A percentile compares a stretch with the other conserved stretches of the same genome.
phyloP scores from a whole-genome alignment of 2,329 filamentous ascomycete species.

The Arachnopeziza araneosa region DNA sequence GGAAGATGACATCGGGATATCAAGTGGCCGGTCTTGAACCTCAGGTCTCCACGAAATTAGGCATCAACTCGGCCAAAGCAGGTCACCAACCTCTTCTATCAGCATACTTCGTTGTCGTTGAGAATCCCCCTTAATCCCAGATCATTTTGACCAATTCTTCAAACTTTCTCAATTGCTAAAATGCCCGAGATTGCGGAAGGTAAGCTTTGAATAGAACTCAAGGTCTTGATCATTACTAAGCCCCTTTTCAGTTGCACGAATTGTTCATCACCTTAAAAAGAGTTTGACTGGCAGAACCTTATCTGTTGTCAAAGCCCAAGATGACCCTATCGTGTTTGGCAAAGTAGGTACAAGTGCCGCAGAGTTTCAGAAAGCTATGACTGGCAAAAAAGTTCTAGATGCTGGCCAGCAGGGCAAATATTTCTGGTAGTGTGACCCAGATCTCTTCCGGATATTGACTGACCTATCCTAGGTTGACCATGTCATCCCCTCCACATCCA shows the following conservation, averaged over 20 bases:
- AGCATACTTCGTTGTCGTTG: not conserved
- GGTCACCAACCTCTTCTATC: not conserved
- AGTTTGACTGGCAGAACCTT: slow-evolving; percentile 83
- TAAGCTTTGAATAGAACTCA: slow-evolving; percentile 20
- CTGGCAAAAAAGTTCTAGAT: slow-evolving; percentile 63
- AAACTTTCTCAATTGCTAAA: not conserved
- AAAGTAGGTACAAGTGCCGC: slow-evolving; percentile 78
- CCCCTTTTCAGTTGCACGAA: slow-evolving; percentile 59
- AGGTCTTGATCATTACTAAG: not conserved
- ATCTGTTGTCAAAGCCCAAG: slow-evolving; percentile 59
- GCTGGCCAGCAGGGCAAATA: slow-evolving; percentile 93
- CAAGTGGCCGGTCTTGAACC: not conserved
- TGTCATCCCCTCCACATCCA: slow-evolving; percentile 72
- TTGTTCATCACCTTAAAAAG: slow-evolving; percentile 78
- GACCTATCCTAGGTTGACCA: slow-evolving; percentile 50
- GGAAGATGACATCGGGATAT: not conserved
- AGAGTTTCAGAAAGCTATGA: slow-evolving; percentile 68
- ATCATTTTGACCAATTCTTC: not conserved
- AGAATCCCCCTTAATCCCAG: not conserved
- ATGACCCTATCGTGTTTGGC: slow-evolving; percentile 83
- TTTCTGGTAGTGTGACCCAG: slow-evolving; percentile 61
- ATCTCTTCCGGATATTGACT: not conserved
- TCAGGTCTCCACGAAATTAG: not conserved
- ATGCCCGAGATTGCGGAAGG: slow-evolving; percentile 63
- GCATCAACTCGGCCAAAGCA: not conserved